phyloP scores from a whole-genome alignment of 768 basidiomycete genomes.

The Leccinum truebloodii region DNA sequence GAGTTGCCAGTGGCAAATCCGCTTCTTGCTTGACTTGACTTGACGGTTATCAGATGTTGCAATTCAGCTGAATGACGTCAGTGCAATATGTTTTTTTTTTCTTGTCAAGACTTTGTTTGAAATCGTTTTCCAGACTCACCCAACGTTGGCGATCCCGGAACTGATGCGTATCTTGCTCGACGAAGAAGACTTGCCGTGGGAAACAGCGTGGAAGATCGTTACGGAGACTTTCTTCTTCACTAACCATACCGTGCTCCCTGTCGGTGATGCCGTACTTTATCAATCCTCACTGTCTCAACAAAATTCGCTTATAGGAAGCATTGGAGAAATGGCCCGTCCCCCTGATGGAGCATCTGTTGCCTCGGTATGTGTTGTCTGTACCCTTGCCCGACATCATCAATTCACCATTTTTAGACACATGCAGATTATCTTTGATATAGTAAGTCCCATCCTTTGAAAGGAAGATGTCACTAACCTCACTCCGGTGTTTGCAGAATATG shows the following conservation, averaged over 20 bases:
- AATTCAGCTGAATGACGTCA: slow-evolving; percentile 92
- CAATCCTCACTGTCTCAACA: not conserved
- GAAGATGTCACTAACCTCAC: slow-evolving; percentile 17
- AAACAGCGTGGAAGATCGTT: slow-evolving; percentile 83
- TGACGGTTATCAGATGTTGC: slow-evolving; percentile 59
- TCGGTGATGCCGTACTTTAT: slow-evolving; percentile 36
- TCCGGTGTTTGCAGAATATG: slow-evolving; percentile 36
- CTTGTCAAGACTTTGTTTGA: slow-evolving; percentile 3
- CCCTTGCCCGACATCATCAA: not conserved
- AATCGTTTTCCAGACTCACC: slow-evolving; percentile 70
- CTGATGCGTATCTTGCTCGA: slow-evolving; percentile 91
- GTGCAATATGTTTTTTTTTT: slow-evolving; percentile 21
- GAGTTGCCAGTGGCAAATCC: slow-evolving; percentile 21
- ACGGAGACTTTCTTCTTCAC: slow-evolving; percentile 95
- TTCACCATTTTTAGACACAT: slow-evolving; percentile 54
- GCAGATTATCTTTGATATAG: slow-evolving; percentile 92
- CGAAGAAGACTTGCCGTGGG: slow-evolving; percentile 88
- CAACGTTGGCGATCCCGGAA: slow-evolving; percentile 93
- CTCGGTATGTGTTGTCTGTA: slow-evolving; percentile 48
- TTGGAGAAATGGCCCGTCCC: slow-evolving; percentile 93
- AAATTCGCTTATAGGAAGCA: slow-evolving; percentile 54
- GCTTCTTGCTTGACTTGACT: slow-evolving; percentile 7
- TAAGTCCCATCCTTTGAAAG: slow-evolving; percentile 38
- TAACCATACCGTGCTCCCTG: slow-evolving; percentile 91
- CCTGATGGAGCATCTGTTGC: slow-evolving; percentile 81